Base-by-base conservation (phyloP, 2,329 filamentous ascomycete species). In the Trichoderma breve region DNA sequence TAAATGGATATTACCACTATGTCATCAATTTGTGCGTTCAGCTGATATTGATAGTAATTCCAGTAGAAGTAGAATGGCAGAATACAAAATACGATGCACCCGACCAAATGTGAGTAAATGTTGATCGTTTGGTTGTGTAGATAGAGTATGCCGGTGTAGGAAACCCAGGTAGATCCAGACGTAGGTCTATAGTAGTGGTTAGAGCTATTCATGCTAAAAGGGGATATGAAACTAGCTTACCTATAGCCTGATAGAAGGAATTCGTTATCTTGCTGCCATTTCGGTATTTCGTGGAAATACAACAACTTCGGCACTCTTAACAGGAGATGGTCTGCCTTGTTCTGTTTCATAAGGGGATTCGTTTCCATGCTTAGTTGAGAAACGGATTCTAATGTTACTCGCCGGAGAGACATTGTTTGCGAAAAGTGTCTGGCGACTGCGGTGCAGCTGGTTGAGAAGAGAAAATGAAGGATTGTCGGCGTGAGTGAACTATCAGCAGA, bases 101-200 rank as follows among this genome's bases (percentile, higher is more conserved):
- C 73, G 15, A 74, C 21, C 1, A 75, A 34, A 47, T 75, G 73
- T 1, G 70, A 72, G 36, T 67, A 72, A 12, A 58, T 73, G 26
- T 72, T 72, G 51, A 72, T 69, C 26, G 70, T 69, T 34, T 73
- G 58, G 55, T 75, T 75, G 62, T 75, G 64, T 8, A 74, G 61
- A 47, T 73, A 73, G 3, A 73, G 57, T n/a, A 73, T 24, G 36
- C 72, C 71, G 5, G 61, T 60, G 6, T 73, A 24, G 2, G 69
- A 72, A 30, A 21, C 28, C 68, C 57, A 58, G 3, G 65, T 58
- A 14, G 73, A 75, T 26, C 55, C 69, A 39, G 64, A 72, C n/a
- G 55, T 60, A 36, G 65, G 57, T 7, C 57, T 60, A 14, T 7
- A 11, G 2, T 7, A 15, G 0, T n/a, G 4, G 34, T n/a, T 21